Percentiles rank a stretch among this genome's conserved stretches.
Conservation (phyloP, 176 grass and related monocot genomes). For the Ananas comosus region DNA sequence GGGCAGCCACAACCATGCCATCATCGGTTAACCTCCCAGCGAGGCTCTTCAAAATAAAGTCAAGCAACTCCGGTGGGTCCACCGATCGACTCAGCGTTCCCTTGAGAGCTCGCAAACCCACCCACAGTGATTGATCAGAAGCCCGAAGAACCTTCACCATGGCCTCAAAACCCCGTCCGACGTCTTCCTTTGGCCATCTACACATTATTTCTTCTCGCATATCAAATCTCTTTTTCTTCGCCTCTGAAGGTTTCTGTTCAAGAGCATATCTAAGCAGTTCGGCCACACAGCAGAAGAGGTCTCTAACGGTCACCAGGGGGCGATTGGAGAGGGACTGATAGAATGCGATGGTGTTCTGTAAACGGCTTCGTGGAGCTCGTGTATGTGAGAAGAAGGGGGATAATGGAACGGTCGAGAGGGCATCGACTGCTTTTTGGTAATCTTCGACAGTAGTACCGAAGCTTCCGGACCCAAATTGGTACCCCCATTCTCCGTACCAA, state of each 20-base stretch:
- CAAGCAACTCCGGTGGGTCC: constrained; percentile 33
- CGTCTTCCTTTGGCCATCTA: constrained; percentile 36
- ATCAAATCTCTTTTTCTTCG: not conserved
- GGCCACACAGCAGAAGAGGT: constrained; percentile 45
- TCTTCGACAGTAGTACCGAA: constrained; percentile 48
- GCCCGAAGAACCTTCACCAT: constrained; percentile 54
- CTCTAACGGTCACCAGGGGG: constrained; percentile 30
- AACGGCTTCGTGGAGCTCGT: constrained; percentile 21
- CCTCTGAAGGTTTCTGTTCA: not conserved
- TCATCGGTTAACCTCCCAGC: constrained; percentile 25
- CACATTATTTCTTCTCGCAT: not conserved
- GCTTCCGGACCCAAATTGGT: constrained; percentile 49
- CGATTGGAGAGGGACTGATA: constrained; percentile 43
- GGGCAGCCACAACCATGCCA: constrained; percentile 27
- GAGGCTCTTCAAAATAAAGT: constrained; percentile 44
- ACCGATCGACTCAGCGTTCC: constrained; percentile 25
- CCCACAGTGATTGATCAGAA: constrained; percentile 28
- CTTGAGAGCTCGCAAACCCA: constrained; percentile 37
- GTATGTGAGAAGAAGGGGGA: constrained; percentile 27
- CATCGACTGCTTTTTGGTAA: constrained; percentile 38
- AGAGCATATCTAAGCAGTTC: constrained; percentile 11
- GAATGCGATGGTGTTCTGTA: constrained; percentile 46
- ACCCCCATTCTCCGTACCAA: constrained; percentile 73
- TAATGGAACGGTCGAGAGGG: constrained; percentile 37
- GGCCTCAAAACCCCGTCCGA: constrained; percentile 23